A percentile compares a stretch with the other conserved stretches of the same genome.
Conservation (phyloP, 225 moss, liverwort and hornwort species). For the Bryoerythrophyllum caledonicum region DNA sequence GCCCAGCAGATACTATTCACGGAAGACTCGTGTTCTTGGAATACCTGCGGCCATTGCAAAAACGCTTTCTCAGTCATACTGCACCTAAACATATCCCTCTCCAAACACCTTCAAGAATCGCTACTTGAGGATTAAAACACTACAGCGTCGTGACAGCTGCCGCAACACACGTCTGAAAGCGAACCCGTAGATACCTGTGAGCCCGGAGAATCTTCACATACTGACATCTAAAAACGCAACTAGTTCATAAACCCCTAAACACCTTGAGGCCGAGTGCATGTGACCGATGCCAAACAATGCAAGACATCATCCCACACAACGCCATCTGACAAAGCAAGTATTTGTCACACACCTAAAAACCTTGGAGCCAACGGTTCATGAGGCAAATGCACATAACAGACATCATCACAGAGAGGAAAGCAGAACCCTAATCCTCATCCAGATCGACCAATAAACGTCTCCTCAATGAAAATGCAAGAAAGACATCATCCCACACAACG, state of each 20-base stretch:
- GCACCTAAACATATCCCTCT: not conserved
- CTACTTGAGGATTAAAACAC: not conserved
- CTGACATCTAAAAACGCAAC: not conserved
- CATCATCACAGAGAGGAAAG: not conserved
- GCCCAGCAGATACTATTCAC: slow-evolving; percentile 93
- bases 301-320: not conserved
- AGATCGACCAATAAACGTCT: not conserved
- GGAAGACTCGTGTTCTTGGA: slow-evolving; percentile 82
- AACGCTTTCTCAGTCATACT: slow-evolving; percentile 2
- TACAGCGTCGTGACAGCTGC: not conserved
- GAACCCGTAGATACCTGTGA: not conserved
- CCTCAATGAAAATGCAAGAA: no score
- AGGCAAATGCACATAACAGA: not conserved
- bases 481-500: no score
- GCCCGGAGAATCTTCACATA: no score
- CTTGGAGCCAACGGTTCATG: not conserved
- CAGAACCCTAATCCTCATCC: slow-evolving; percentile 23
- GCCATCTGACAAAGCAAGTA: not conserved
- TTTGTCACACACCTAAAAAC: not conserved
- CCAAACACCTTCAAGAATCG: not conserved
- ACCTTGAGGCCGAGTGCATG: not conserved
- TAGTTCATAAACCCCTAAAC: not conserved
- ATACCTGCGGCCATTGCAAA: slow-evolving; percentile 40
- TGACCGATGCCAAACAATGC: not conserved
- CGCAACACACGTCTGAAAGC: not conserved